phyloP scores from a whole-genome alignment of 768 basidiomycete species.

The Mycena floridula region DNA sequence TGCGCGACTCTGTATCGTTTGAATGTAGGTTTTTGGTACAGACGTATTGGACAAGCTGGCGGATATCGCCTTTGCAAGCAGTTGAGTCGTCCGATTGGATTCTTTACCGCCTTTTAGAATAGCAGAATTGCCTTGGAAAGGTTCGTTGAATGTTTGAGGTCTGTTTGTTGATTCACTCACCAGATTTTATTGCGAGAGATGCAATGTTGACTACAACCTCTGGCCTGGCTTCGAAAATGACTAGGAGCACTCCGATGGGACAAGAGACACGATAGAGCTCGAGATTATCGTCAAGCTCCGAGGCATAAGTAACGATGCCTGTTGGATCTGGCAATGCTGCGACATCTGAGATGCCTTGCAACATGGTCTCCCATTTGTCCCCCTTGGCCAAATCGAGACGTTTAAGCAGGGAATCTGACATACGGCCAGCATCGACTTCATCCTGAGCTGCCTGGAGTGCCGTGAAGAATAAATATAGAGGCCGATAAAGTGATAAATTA shows the following conservation, averaged over 20 bases:
- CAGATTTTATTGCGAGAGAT: constrained; percentile 92
- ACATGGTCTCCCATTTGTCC: constrained; percentile 94
- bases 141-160: neutral
- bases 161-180: constrained; percentile 34
- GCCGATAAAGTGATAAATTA: constrained; percentile 16
- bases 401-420: constrained; percentile 79
- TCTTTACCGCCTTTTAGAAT: constrained; percentile 98
- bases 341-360: constrained; percentile 86
- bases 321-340: constrained; percentile 82
- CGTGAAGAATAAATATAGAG: constrained; percentile 2
- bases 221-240: constrained; percentile 96
- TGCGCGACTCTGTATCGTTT: constrained; percentile 84
- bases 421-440: constrained; percentile 78
- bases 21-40: constrained; percentile 78
- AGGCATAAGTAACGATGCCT: constrained; percentile 81
- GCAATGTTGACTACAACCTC: constrained; percentile 99
- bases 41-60: constrained; percentile 66
- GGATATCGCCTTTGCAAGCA: constrained; percentile 78
- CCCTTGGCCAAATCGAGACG: constrained; percentile 73
- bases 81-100: constrained; percentile 70
- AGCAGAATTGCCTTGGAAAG: constrained; percentile 78
- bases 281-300: constrained; percentile 79
- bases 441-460: constrained; percentile 66
- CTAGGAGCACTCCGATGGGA: constrained; percentile 91
- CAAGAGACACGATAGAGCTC: constrained; percentile 93